These are phyloP conservation scores for Hansfordia pulvinata DNA, from an alignment of 2,329 filamentous ascomycete species.

Conservation along the genomic window DNA sequence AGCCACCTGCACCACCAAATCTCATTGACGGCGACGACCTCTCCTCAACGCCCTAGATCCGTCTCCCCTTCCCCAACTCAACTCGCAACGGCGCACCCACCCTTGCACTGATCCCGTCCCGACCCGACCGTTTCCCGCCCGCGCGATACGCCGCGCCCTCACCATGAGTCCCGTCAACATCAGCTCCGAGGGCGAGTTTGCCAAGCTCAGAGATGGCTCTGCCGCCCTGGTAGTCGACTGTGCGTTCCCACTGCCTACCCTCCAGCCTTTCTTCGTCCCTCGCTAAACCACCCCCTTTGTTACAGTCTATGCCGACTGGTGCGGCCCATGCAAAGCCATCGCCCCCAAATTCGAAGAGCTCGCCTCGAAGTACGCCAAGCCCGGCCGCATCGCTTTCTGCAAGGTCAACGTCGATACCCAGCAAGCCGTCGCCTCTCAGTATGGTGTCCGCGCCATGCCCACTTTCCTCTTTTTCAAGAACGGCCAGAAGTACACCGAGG, in stretches of 20 bases:
- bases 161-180: constrained; percentile 39
- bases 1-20: no score
- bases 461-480: constrained; percentile 88
- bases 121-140: no score
- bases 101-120: no score
- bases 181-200: constrained; percentile 56
- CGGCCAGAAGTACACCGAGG: constrained; percentile 57
- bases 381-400: constrained; percentile 73
- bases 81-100: no score
- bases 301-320: constrained; percentile 90
- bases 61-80: no score
- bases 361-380: constrained; percentile 63
- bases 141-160: no score
- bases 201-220: constrained; percentile 55
- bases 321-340: constrained; percentile 84
- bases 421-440: constrained; percentile 59
- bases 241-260: constrained; percentile 30
- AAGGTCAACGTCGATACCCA: constrained; percentile 88
- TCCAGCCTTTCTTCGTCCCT: constrained; percentile 8
- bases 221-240: constrained; percentile 82
- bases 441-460: constrained; percentile 78
- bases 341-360: constrained; percentile 81
- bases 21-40: no score
- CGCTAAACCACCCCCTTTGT: no score
- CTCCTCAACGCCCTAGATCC: no score